Base-by-base conservation (phyloP, 1,139 yeast species). In the Petasospora fabianii region DNA sequence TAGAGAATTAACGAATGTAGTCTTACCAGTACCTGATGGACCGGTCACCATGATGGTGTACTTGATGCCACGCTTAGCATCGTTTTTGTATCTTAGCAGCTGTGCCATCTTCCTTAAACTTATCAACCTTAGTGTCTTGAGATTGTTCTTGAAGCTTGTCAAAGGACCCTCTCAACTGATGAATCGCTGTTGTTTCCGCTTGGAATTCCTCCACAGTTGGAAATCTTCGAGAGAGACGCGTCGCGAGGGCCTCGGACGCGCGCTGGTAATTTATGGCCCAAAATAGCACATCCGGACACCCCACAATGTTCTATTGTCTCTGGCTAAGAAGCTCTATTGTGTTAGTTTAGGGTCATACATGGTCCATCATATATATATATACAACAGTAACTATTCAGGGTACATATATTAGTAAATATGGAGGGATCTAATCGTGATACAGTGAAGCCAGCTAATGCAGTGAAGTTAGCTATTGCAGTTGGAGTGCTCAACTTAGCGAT, bases 41-140 rank as follows among this genome's bases (percentile, higher is more conserved):
- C 97, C 97, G 24, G 82, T 79, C 11, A 86, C 76, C 81, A 88
- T 74, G 38, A 88, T 58, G 30, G 86, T 80, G 58, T 88, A 86
- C 54, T 87, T 82, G 54, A 86, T 75, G 34, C 95, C 96, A 58
- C 87, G 83, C 59, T 82, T 84, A 55, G 83, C 79, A 56, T 86
- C 94, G 60, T 84, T 85, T 54, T 76, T 77, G 39, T 74, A 68
- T 49, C 76, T 58, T 73, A 68, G 63, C 61, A 76, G 68, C 14
- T 37, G 37, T 6, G 58, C 40, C 56, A 51, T 50, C 26, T 13
- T 13, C 22, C 7, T 7, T 20, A 20, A 20, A 10, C 10, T 7
- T 20, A 20, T 20, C 22, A 20, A 20, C n/a, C n/a, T 20, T 20
- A 8, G 22, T 20, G 22, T 20, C 22, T 20, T 20, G 7, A 8